phyloP scores from a whole-genome alignment of 208 protist genomes.

The Porcisia hertigi region DNA sequence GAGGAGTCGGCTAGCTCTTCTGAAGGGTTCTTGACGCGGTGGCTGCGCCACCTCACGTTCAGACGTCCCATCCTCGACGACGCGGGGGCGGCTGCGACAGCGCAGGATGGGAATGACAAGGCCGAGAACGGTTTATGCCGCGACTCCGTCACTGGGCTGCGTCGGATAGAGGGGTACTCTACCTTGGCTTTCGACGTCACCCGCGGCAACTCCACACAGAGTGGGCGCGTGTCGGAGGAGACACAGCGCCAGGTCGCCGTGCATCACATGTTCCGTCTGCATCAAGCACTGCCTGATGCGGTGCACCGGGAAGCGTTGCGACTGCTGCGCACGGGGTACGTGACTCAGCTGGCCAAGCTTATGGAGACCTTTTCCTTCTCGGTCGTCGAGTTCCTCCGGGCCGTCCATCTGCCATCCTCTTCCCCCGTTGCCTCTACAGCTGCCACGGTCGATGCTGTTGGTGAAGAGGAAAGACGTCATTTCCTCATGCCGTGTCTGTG shows the following conservation, averaged over 20 bases:
- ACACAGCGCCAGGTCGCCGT: conserved; percentile 31
- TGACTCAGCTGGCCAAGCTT: conserved; percentile 26
- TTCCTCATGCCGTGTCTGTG: conserved; percentile 10
- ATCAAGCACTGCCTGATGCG: conserved; percentile 20
- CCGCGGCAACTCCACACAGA: conserved; percentile 4
- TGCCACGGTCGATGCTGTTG: not conserved
- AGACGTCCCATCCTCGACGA: conserved; percentile 17
- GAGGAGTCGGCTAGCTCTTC: not conserved
- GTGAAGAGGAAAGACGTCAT: not conserved
- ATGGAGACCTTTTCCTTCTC: conserved; percentile 40
- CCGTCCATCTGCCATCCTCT: not conserved
- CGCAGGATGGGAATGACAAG: not conserved
- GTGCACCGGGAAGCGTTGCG: conserved; percentile 33
- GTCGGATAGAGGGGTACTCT: conserved; percentile 16
- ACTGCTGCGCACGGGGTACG: conserved; percentile 32
- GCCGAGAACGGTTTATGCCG: not conserved
- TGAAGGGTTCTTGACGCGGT: conserved; percentile 25
- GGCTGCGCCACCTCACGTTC: conserved; percentile 35
- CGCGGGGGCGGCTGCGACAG: conserved; percentile 8
- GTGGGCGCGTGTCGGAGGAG: conserved; percentile 16
- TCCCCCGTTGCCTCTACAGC: not conserved
- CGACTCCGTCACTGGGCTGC: not conserved
- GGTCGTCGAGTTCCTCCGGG: conserved; percentile 18
- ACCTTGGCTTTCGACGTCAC: conserved; percentile 26
- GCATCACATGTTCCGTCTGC: conserved; percentile 28